Base-by-base conservation (phyloP, 2,329 filamentous ascomycete species). In the Clarireedia monteithiana region DNA sequence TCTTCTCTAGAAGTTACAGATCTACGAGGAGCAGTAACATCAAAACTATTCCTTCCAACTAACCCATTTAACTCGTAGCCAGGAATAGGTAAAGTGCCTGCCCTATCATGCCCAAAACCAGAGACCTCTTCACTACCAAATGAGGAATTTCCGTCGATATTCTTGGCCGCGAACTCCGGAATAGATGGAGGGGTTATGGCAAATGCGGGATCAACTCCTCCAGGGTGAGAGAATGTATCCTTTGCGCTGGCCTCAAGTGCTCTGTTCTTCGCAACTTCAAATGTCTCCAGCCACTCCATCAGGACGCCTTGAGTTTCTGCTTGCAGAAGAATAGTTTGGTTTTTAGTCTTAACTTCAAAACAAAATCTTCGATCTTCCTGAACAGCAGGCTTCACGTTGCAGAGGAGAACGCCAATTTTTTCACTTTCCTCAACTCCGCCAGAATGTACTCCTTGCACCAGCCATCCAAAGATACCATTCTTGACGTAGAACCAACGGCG, bases 281-380 rank as follows among this genome's bases (percentile, higher is more conserved):
- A 96, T 0, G 92, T 85, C 61, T 89, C 84, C 55, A 99, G 84
- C 94, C 94, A 99, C 65, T 95, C 89, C 57, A 88, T 91, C n/a
- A 99, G 80, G 68, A 97, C 89, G 50, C 76, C 77, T 69, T 99
- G 94, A 0, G 90, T 96, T 69, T 99, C 94, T 4, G 92, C 89
- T 72, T 99, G 94, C 3, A 99, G 77, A 58, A 96, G 75, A 60
- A 96, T 84, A 50, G 86, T 94, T 60, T 88, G 88, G 66, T 89
- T 95, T 71, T 96, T 99, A 2, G 94, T 99, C 76, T 97, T 99
- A 66, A 99, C 88, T 72, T 99, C 94, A 66, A 99, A 96, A 69
- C 94, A 97, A 72, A 97, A 99, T 15, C 94, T 83, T 40, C 94
- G 84, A 67, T 99, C 94, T 72, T 99, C 94, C 63, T 89, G 85